These are phyloP conservation scores for Truncatella angustata DNA, from an alignment of 2,329 filamentous ascomycete genomes.

Conservation along the genomic window DNA sequence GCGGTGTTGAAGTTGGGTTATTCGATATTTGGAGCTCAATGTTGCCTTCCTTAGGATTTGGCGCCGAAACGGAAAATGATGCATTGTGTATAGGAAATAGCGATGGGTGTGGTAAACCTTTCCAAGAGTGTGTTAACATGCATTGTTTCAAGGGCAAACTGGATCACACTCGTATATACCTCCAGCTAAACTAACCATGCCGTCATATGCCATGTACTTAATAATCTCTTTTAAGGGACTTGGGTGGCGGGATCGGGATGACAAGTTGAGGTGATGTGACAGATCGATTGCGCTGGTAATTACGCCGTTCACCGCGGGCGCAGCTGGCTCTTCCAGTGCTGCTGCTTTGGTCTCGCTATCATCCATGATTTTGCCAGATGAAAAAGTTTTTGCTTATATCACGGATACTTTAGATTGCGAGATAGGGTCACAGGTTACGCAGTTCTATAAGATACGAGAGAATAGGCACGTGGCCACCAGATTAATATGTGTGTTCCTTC, in stretches of 20 bases:
- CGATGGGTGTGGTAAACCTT: slow-evolving; percentile 4
- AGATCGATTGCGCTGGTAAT: slow-evolving; percentile 20
- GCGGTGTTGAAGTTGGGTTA: not conserved
- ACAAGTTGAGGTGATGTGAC: slow-evolving; percentile 29
- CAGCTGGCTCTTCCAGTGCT: not conserved
- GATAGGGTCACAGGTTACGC: too few relatives aligned
- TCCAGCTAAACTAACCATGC: slow-evolving; percentile 31
- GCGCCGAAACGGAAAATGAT: not conserved
- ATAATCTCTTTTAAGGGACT: slow-evolving; percentile 32
- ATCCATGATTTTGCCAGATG: not conserved
- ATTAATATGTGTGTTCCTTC: not conserved
- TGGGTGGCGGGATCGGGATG: slow-evolving; percentile 26
- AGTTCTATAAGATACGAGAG: too few relatives aligned
- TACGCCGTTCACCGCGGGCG: not conserved
- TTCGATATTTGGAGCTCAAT: slow-evolving; percentile 16
- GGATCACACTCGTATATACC: slow-evolving; percentile 17
- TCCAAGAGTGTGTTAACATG: not conserved
- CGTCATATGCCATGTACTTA: slow-evolving; percentile 31
- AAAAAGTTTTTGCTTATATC: not conserved
- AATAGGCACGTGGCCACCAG: not conserved
- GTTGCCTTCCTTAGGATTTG: not conserved
- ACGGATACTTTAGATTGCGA: too few relatives aligned
- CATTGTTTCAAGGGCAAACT: not conserved
- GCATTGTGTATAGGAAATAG: slow-evolving; percentile 7
- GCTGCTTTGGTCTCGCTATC: not conserved